Evolutionary conservation across 2,329 filamentous ascomycete species (phyloP), one percentile per base, ranked within the genome.

Genomic region (Talaromyces sp.): DNA sequence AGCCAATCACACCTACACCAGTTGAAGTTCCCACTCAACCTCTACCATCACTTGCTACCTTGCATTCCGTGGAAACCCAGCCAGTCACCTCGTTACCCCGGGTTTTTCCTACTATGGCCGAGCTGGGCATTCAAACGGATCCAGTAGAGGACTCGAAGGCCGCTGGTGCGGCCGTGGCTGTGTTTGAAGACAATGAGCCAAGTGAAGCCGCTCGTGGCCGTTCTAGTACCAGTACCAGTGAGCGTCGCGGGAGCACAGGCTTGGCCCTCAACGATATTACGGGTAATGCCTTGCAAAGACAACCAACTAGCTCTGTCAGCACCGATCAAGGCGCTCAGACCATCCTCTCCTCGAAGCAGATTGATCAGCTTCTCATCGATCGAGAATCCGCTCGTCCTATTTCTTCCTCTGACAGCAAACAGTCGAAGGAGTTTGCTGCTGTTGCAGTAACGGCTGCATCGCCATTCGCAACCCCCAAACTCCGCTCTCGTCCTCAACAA

Each of bases 311-410:
- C 63, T 70, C 68, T 36, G 70, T 75, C 49, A 87, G 81, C 55
- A 76, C 80, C 17, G 90, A 96, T 64, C 87, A 88, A 60, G 84
- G 86, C 48, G 88, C 89, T 13, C 93, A 97, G 74, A 97, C 92
- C 20, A 81, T 87, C 35, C 78, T 97, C 27, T 95, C 91, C n/a
- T 84, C 89, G 0, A 84, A 88, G 45, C 86, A 88, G 51, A 90
- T 96, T 58, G 91, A 96, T 61, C 82, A 85, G 50, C 80, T 96
- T 65, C 74, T 95, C 51, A 81, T 82, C 60, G 79, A 80, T 49
- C 85, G 83, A 62, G 67, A 70, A 45, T 65, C 64, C 39, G 22
- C 64, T 29, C 66, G 68, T 13, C 67, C 70, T 8, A 54, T 69
- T 16, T 66, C 69, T 47, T 67, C 74, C 30, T 62, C 67, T 4